Evolutionary conservation across 139 green algal species (phyloP), one percentile per base, ranked within the genome.

Genomic region (Nannochloris sp.): DNA sequence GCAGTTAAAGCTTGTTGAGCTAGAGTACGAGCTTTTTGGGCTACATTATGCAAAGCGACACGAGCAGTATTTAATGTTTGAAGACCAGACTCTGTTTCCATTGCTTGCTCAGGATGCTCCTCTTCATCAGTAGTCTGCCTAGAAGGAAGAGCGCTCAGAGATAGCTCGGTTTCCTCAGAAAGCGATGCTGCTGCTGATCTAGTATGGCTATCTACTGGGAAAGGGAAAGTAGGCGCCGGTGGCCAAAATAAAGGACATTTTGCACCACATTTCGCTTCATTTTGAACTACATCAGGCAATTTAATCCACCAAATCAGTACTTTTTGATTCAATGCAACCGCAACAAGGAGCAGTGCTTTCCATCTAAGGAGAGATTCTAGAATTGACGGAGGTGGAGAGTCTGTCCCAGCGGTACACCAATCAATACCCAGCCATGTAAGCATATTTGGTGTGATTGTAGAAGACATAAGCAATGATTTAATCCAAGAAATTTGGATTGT

Each of bases 161-260:
- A 29, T 14, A 6, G 7, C 19, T 61, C 38, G 36, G 35, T 35
- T 35, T n/a, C 42, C 3, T n/a, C 12, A 4, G 32, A 32, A 23
- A 38, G 25, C 7, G 57, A 13, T 38, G 57, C 57, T 34, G 29
- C 30, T n/a, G 19, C 54, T 8, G 42, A 24, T 14, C 25, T 1
- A 34, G 39, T 35, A 32, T 44, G 47, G 32, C 32, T n/a, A n/a
- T n/a, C n/a, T n/a, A n/a, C n/a, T n/a, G n/a, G n/a, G 9, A 37
- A 34, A 5, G 37, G 13, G 4, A 13, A 6, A 29, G 29, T 7
- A 25, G 35, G 60, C 24, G 39, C 36, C 7, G 64, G 68, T 9
- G 70, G 70, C 74, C 74, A 81, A 59, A 81, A 81, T 6, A 81
- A 67, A 35, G 60, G 60, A 63, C 69, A 78, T 8, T 58, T 29